phyloP scores from a whole-genome alignment of 2,329 filamentous ascomycete species.

The Calonectria henricotiae region DNA sequence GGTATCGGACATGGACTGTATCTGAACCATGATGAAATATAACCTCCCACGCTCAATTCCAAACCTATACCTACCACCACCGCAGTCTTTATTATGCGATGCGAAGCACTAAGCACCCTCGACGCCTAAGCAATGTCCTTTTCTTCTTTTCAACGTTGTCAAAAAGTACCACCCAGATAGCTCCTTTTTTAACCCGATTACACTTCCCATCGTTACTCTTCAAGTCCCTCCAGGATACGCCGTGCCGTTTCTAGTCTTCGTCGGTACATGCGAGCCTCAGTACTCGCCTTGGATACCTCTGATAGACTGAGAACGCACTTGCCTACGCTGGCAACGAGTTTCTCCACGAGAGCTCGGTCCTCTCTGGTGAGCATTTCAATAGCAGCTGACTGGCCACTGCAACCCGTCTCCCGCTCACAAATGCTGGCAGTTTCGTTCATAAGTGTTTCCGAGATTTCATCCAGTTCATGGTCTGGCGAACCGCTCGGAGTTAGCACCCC shows the following conservation, averaged over 20 bases:
- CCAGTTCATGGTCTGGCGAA: constrained; percentile 68
- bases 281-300: constrained; percentile 69
- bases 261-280: constrained; percentile 77
- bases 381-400: constrained; percentile 58
- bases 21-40: constrained; percentile 47
- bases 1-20: constrained; percentile 53
- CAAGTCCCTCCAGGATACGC: constrained; percentile 80
- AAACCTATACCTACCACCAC: constrained; percentile 40
- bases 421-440: constrained; percentile 66
- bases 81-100: constrained; percentile 36
- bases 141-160: constrained; percentile 21
- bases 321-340: constrained; percentile 73
- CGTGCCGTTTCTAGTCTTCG: constrained; percentile 83
- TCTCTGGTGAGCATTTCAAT: constrained; percentile 68
- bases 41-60: constrained; percentile 49
- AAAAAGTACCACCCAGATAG: constrained; percentile 28
- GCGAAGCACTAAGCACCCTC: constrained; percentile 40
- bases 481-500: constrained; percentile 63
- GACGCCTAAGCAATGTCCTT: constrained; percentile 40
- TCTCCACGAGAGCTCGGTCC: constrained; percentile 74
- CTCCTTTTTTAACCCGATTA: constrained; percentile 2
- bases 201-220: constrained; percentile 56
- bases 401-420: constrained; percentile 56
- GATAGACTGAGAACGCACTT: constrained; percentile 74
- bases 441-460: constrained; percentile 66